A percentile compares a stretch with the other conserved stretches of the same genome.
These are phyloP conservation scores for Colletotrichum lindemuthianum DNA, from an alignment of 2,329 filamentous ascomycete species.

Conservation along the genomic window DNA sequence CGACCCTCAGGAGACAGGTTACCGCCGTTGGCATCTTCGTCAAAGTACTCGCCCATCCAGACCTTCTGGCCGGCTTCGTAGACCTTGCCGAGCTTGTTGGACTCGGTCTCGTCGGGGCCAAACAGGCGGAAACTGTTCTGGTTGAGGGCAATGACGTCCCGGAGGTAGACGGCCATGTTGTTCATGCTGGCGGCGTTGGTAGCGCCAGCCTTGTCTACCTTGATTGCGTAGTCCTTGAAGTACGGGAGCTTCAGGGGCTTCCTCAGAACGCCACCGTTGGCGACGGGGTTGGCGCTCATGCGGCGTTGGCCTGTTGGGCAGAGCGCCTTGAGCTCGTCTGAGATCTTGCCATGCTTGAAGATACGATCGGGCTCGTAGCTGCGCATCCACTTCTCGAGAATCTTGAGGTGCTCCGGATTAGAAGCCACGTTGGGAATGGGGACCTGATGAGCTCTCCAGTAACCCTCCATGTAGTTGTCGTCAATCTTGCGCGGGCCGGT, in stretches of 20 bases:
- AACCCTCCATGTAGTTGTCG: slow-evolving; percentile 77
- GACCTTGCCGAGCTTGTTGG: slow-evolving; percentile 78
- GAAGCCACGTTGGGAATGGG: slow-evolving; percentile 76
- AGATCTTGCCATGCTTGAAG: slow-evolving; percentile 72
- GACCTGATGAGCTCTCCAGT: slow-evolving; percentile 82
- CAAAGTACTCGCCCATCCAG: slow-evolving; percentile 82
- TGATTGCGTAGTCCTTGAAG: slow-evolving; percentile 74
- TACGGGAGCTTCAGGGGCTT: slow-evolving; percentile 76
- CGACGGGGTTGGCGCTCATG: slow-evolving; percentile 82
- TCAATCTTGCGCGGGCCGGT: slow-evolving; percentile 78
- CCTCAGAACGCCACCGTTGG: slow-evolving; percentile 75
- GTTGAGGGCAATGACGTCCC: slow-evolving; percentile 74
- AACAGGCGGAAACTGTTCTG: slow-evolving; percentile 77
- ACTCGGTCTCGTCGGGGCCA: slow-evolving; percentile 83
- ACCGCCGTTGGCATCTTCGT: slow-evolving; percentile 79
- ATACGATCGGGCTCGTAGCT: slow-evolving; percentile 79
- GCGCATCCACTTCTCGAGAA: slow-evolving; percentile 81
- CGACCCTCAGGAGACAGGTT: slow-evolving; percentile 75
- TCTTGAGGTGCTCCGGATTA: slow-evolving; percentile 72
- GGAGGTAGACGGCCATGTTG: slow-evolving; percentile 74
- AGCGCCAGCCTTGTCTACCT: slow-evolving; percentile 69
- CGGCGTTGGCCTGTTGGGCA: slow-evolving; percentile 72
- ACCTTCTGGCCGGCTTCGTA: slow-evolving; percentile 82
- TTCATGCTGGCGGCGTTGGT: slow-evolving; percentile 71
- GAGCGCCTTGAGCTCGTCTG: slow-evolving; percentile 69